Evolutionary conservation across 306 rosid genomes (phyloP).

Genomic region (Styphnolobium japonicum): DNA sequence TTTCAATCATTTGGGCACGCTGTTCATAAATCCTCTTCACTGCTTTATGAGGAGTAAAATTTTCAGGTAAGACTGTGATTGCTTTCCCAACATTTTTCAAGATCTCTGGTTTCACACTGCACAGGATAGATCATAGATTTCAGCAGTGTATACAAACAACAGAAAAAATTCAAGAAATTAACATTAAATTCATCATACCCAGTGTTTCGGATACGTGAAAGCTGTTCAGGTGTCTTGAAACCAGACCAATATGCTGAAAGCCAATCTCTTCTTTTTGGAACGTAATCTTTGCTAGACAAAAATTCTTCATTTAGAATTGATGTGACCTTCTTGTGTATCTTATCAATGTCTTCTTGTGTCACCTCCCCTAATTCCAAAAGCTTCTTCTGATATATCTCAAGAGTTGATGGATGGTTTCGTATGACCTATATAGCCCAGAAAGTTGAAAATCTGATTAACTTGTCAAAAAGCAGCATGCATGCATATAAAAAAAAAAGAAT

Average conservation of each 20-base stretch:
- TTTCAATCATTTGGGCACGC: constrained; percentile 81
- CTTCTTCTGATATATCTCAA: constrained; percentile 75
- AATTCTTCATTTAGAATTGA: constrained; percentile 78
- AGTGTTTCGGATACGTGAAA: constrained; percentile 81
- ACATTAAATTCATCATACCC: constrained; percentile 50
- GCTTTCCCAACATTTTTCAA: constrained; percentile 85
- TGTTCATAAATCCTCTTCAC: constrained; percentile 87
- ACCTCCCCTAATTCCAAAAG: constrained; percentile 72
- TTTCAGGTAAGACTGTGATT: constrained; percentile 70
- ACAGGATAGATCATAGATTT: constrained; percentile 17
- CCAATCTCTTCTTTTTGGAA: constrained; percentile 85
- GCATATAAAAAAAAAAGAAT: background rate
- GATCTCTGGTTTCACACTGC: constrained; percentile 86
- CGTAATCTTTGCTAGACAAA: constrained; percentile 77
- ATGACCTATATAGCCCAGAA: constrained; percentile 58
- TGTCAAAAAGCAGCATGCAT: background rate
- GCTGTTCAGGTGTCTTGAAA: constrained; percentile 92
- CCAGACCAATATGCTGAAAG: constrained; percentile 98
- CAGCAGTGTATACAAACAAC: background rate
- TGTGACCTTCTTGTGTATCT: constrained; percentile 58
- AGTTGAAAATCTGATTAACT: constrained; percentile 19
- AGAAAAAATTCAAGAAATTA: constrained; percentile 5
- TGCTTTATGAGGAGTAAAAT: constrained; percentile 74
- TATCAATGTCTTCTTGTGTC: constrained; percentile 60
- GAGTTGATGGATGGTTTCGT: constrained; percentile 76